Base-by-base conservation (phyloP, 2,329 filamentous ascomycete species). In the Pseudopithomyces chartarum region DNA sequence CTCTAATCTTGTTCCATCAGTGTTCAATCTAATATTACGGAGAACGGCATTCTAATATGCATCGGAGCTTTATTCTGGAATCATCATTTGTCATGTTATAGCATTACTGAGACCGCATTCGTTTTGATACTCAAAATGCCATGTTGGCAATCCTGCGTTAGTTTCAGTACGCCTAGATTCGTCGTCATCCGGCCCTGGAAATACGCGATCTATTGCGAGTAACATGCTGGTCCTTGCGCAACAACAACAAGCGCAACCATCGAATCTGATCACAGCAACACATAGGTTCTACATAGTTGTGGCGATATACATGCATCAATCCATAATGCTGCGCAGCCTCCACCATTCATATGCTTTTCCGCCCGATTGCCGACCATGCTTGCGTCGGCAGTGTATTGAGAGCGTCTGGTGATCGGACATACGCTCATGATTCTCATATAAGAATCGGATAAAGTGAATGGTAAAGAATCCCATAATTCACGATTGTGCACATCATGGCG, bases 181-280 rank as follows among this genome's bases (percentile, higher is more conserved):
- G 46, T 48, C 46, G 46, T 48, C 46, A 48, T 48, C 13, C 19
- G n/a, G 32, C 46, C 46, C 46, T 38, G 12, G 46, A 22, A 48
- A 48, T 23, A 38, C 46, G 46, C 19, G 46, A 48, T 48, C 4
- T 29, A 48, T 48, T 48, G 32, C 46, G 46, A 48, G 38, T 48
- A 29, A 13, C 7, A 48, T 48, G 33, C 46, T 48, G 20, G 46
- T 34, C 13, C 32, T 48, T 48, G 34, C 46, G 33, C 46, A 48
- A 48, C 46, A 48, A 48, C 32, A 39, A 32, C 33, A 23, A 13
- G 19, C 19, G n/a, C 4, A 4, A 26, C 2, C 3, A 23, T 12
- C 32, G 19, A 48, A 38, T 38, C 19, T 23, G 4, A 23, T 48
- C 32, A 23, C n/a, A n/a, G n/a, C n/a, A n/a, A n/a, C n/a, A n/a